A percentile compares a stretch with the other conserved stretches of the same genome.
Evolutionary conservation across 768 basidiomycete genomes (phyloP).

Genomic region (Leucosporidium creatinivorum): DNA sequence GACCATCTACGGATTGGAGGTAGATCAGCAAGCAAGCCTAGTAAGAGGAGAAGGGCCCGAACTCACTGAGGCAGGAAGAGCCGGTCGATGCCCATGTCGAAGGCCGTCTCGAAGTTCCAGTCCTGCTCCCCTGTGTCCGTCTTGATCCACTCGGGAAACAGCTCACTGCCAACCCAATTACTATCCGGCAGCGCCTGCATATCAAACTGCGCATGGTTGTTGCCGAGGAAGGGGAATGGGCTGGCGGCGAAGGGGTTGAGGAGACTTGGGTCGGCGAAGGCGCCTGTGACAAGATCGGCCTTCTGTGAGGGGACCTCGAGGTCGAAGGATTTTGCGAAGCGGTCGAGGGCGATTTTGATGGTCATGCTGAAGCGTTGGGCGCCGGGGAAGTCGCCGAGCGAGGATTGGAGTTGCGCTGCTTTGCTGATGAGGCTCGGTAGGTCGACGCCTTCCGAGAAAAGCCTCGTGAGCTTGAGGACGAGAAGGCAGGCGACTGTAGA

Average conservation of each 20-base stretch:
- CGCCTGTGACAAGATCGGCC: background rate
- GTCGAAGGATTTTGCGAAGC: background rate
- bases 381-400: background rate
- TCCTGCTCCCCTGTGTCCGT: background rate
- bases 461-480: conserved; percentile 85
- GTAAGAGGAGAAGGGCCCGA: background rate
- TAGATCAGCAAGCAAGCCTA: too few species aligned
- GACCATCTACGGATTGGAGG: too few species aligned
- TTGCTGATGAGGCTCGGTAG: conserved; percentile 40
- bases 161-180: background rate
- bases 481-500: conserved; percentile 51
- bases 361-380: conserved; percentile 6
- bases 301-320: background rate
- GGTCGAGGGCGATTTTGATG: conserved; percentile 8
- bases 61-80: background rate
- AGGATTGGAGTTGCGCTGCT: conserved; percentile 52
- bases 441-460: conserved; percentile 56
- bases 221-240: background rate
- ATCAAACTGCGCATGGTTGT: background rate
- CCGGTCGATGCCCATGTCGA: background rate
- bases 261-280: background rate
- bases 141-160: background rate
- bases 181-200: background rate
- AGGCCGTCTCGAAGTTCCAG: background rate
- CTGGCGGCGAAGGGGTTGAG: background rate